Conservation (phyloP, 768 basidiomycete species). For the Boletus subparvulus region DNA sequence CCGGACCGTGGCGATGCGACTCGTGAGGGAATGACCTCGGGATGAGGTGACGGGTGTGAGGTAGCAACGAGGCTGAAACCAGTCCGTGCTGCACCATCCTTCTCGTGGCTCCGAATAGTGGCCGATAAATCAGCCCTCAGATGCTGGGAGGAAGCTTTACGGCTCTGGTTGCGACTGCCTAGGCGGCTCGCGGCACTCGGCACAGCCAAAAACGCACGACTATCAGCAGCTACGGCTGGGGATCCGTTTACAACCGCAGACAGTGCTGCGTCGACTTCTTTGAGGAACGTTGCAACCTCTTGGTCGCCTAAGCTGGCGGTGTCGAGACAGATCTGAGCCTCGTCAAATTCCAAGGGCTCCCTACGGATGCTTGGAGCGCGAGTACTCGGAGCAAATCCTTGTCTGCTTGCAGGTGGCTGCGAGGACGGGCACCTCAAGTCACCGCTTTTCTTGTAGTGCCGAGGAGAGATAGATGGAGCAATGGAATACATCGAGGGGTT, state of each 20-base stretch:
- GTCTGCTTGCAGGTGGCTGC: slow-evolving; percentile 28
- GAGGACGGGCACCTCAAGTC: slow-evolving; percentile 23
- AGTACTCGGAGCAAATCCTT: slow-evolving; percentile 20
- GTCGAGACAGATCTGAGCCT: slow-evolving; percentile 32
- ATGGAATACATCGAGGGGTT: slow-evolving; percentile 33
- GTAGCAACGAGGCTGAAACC: slow-evolving; percentile 34
- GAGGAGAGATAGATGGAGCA: slow-evolving; percentile 29
- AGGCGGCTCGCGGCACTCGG: slow-evolving; percentile 27
- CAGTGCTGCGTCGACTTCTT: slow-evolving; percentile 31
- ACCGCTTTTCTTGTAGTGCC: slow-evolving; percentile 21
- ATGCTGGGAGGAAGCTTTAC: slow-evolving; percentile 31
- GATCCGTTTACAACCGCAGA: slow-evolving; percentile 26
- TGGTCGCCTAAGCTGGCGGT: slow-evolving; percentile 31
- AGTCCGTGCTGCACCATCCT: slow-evolving; percentile 24
- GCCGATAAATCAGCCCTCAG: slow-evolving; percentile 32
- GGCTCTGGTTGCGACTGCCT: slow-evolving; percentile 29
- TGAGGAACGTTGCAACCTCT: slow-evolving; percentile 33
- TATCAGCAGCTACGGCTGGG: slow-evolving; percentile 31
- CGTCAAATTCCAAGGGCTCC: slow-evolving; percentile 30
- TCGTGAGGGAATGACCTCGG: slow-evolving; percentile 29
- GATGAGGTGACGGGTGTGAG: slow-evolving; percentile 21
- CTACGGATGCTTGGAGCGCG: slow-evolving; percentile 31
- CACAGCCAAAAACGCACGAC: slow-evolving; percentile 31
- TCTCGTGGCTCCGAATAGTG: slow-evolving; percentile 28
- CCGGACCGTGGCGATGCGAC: slow-evolving; percentile 18